Evolutionary conservation across 192 early-diverging fungal genomes (phyloP), one percentile per base, ranked within the genome.

Genomic region (Coemansia sp.): DNA sequence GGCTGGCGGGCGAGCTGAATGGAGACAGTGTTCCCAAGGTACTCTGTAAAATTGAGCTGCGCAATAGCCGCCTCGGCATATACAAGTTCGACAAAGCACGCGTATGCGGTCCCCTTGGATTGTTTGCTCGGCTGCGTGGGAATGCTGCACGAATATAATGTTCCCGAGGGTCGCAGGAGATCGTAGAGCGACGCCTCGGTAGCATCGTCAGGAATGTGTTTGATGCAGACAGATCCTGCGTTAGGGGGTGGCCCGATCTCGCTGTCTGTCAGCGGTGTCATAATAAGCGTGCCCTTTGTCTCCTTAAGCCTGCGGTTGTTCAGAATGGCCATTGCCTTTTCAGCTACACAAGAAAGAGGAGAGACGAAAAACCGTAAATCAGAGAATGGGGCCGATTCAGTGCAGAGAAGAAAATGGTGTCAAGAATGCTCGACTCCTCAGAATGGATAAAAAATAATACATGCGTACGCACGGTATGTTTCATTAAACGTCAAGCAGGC

Each of bases 31-130:
- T 71, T 75, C 30, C 74, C 78, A 34, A 62, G 58, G 52, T 69
- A 81, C 35, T 81, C 77, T 39, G 71, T 61, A 60, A 66, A 77
- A 55, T 81, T 81, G 9, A 84, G 72, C 67, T 84, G 71, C 53
- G 68, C 69, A 29, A 84, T 58, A 20, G 83, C 74, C 8, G 31
- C 63, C 35, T 77, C 64, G n/a, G 66, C 70, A 42, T 72, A 71
- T 2, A 61, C 9, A 26, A 53, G 28, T 48, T 77, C 73, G 30
- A 74, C 49, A 61, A 67, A 84, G 71, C 78, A 76, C 16, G 69
- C 77, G 23, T 77, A 52, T 16, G 83, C 83, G 9, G 60, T 61
- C 74, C 35, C 59, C 57, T 43, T 57, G 66, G 20, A 58, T 75
- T 12, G 48, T 26, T 15, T 15, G 31, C 28, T 62, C 12, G 68